phyloP scores from a whole-genome alignment of 225 moss, liverwort and hornwort species.

The Marchantia polymorpha region DNA sequence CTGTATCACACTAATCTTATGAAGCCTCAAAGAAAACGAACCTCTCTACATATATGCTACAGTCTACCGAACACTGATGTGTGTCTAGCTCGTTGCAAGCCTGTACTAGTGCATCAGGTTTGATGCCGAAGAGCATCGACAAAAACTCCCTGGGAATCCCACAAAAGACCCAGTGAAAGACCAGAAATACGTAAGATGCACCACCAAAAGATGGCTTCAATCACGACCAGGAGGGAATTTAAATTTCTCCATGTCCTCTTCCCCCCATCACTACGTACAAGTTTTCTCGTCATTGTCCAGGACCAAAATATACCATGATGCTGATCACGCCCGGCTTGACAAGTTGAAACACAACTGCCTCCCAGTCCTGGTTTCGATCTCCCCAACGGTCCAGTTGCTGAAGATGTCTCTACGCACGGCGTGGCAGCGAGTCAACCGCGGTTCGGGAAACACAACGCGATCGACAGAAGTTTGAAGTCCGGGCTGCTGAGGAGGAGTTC shows the following conservation, averaged over 20 bases:
- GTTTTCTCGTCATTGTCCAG: background rate
- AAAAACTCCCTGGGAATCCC: conserved; percentile 12
- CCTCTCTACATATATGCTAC: conserved; percentile 28
- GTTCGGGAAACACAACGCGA: conserved; percentile 57
- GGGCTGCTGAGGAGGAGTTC: conserved; percentile 32
- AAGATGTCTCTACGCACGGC: conserved; percentile 88
- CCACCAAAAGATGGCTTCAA: conserved; percentile 4
- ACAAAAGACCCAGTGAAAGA: conserved; percentile 15
- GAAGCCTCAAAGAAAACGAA: conserved; percentile 18
- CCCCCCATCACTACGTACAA: background rate
- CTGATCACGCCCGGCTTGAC: conserved; percentile 22
- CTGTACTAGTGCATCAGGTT: conserved; percentile 8
- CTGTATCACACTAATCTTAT: conserved; percentile 16
- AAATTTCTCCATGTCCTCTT: background rate
- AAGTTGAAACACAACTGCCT: conserved; percentile 40
- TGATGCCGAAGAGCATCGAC: conserved; percentile 12
- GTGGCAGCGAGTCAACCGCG: conserved; percentile 79
- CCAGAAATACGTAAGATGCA: conserved; percentile 7
- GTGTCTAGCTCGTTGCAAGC: conserved; percentile 8
- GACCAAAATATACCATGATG: background rate
- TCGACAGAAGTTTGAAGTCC: conserved; percentile 29
- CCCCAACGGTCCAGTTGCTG: conserved; percentile 71
- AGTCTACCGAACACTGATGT: conserved; percentile 16
- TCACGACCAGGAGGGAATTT: background rate
- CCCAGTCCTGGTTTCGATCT: conserved; percentile 52